phyloP scores from a whole-genome alignment of 768 basidiomycete genomes.

The Hydnomerulius pinastri region DNA sequence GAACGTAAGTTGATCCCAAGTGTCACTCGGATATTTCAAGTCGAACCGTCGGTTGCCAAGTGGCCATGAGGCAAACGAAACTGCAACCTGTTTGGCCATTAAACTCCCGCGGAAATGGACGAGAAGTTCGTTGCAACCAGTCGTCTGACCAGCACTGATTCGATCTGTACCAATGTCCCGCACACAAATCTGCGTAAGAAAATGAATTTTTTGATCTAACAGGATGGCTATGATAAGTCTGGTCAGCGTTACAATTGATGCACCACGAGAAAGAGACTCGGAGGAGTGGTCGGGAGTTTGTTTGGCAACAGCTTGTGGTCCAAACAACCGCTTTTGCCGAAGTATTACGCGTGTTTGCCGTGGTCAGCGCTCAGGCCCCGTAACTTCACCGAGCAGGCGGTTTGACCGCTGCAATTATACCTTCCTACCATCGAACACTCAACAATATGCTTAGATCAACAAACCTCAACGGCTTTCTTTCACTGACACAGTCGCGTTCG shows the following conservation, averaged over 20 bases:
- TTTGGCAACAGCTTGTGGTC: conserved; percentile 6
- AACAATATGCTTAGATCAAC: no score
- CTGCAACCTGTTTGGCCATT: not conserved
- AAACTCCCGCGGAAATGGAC: not conserved
- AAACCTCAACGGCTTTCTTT: no score
- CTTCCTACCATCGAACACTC: no score
- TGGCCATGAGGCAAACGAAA: conserved; percentile 10
- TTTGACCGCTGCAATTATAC: no score
- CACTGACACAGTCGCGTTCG: conserved; percentile 4
- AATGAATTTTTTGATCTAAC: no score
- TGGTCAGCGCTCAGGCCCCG: no score
- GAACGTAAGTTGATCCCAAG: conserved; percentile 30
- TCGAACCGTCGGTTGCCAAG: conserved; percentile 22
- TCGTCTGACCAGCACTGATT: not conserved
- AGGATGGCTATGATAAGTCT: no score
- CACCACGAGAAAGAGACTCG: not conserved
- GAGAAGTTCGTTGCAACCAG: not conserved
- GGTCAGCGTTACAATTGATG: no score
- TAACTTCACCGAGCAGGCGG: not conserved
- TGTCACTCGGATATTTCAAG: conserved; percentile 1
- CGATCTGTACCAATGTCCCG: no score
- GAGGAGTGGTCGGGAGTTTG: not conserved
- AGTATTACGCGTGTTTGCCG: no score
- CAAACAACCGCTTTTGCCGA: not conserved
- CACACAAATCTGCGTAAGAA: no score